Conservation (phyloP, 192 early-diverging fungal species). For the Podila epigama region DNA sequence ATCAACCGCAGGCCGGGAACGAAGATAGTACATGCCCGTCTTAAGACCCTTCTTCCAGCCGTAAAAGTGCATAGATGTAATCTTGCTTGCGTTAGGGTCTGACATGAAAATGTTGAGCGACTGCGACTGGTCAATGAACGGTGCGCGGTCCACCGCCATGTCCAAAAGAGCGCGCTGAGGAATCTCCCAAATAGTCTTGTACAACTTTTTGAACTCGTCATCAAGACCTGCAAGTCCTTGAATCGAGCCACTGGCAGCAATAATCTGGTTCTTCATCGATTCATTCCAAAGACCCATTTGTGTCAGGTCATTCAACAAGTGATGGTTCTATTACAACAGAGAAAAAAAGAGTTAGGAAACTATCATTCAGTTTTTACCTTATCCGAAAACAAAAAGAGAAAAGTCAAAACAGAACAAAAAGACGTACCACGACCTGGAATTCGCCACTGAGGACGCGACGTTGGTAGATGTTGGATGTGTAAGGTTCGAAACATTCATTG, state of each 20-base stretch:
- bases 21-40: conserved; percentile 99
- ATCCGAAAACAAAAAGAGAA: neutral
- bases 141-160: conserved; percentile 94
- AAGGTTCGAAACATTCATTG: conserved; percentile 96
- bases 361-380: neutral
- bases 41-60: conserved; percentile 96
- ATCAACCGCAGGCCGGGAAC: conserved; percentile 91
- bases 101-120: conserved; percentile 94
- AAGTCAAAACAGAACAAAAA: neutral
- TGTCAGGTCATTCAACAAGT: conserved; percentile 91
- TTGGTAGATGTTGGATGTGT: conserved; percentile 93
- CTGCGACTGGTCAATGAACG: conserved; percentile 97
- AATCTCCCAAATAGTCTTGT: conserved; percentile 98
- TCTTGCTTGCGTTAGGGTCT: conserved; percentile 88
- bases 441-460: conserved; percentile 95
- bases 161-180: conserved; percentile 89
- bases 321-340: conserved; percentile 67
- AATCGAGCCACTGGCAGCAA: conserved; percentile 89
- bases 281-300: conserved; percentile 94
- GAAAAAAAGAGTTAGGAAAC: neutral
- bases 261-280: conserved; percentile 92
- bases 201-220: conserved; percentile 84
- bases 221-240: conserved; percentile 81
- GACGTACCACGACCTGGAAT: conserved; percentile 89
- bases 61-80: conserved; percentile 98